Evolutionary conservation across 257 asterid genomes (phyloP), one percentile per base, ranked within the genome.

Genomic region (Nicotiana attenuata): DNA sequence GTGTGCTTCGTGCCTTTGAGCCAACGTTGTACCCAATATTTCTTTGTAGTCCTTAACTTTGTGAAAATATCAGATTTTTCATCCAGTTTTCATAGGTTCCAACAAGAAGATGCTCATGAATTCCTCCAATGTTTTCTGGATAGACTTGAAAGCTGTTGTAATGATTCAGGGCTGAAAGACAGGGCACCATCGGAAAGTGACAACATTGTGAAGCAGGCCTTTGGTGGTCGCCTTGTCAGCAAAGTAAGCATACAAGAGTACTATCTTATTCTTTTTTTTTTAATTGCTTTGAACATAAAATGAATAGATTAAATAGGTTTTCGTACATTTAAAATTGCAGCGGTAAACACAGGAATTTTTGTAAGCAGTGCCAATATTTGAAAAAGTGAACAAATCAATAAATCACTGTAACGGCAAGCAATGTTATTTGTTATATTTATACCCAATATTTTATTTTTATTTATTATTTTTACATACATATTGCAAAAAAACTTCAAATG

Each of bases 81-180:
- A 1, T 90, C 97, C 31, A 47, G 84, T 80, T 95, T 95, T 78
- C 79, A 68, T 67, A 88, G 88, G 60, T 91, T n/a, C 65, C 95
- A 89, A 87, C 98, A 93, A 82, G 98, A 93, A 85, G 99, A 95
- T 86, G 97, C 98, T 76, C 96, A 93, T 80, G 97, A 95, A 68
- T 95, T 93, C 83, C 90, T 95, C n/a, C 95, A 93, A 79, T 95
- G 96, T 68, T 91, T 92, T 85, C 60, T 95, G 89, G 94, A 93
- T 85, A 89, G 85, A 83, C 98, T 96, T 66, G 97, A 91, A 81
- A 85, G 78, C 26, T 90, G 86, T 26, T 78, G 81, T 56, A 29
- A 29, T 47, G 79, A 87, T 83, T 50, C 65, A 28, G 77, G 81
- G 82, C 26, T 9, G 24, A 78, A 80, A n/a, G 82, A 76, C 17